These are phyloP conservation scores for Amyloporia xantha DNA, from an alignment of 768 basidiomycete genomes.

Conservation along the genomic window DNA sequence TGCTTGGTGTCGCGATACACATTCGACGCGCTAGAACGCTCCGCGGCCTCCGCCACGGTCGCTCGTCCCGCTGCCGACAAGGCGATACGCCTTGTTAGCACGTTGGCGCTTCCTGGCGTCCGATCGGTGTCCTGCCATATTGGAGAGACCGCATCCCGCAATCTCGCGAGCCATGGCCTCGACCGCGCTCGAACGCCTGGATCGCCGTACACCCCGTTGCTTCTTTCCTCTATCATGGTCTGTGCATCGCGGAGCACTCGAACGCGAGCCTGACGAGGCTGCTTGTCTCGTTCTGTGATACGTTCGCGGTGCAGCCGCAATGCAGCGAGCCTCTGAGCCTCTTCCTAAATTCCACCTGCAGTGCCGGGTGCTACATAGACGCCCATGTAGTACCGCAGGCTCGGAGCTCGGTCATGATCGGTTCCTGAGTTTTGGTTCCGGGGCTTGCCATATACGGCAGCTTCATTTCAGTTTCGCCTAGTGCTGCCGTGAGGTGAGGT, in stretches of 20 bases:
- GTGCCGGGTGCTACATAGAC: not conserved
- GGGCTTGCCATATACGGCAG: too few relatives aligned
- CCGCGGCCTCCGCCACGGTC: not conserved
- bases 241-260: too few relatives aligned
- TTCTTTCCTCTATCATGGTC: not conserved
- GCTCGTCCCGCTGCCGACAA: too few relatives aligned
- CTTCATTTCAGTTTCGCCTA: too few relatives aligned
- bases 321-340: not conserved
- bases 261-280: not conserved
- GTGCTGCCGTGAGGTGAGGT: too few relatives aligned
- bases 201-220: slow-evolving; percentile 6
- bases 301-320: not conserved
- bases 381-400: not conserved
- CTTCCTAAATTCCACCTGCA: not conserved
- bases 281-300: not conserved
- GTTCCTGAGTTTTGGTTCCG: too few relatives aligned
- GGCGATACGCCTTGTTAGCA: not conserved
- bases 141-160: not conserved
- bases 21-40: not conserved
- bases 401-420: not conserved
- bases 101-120: not conserved
- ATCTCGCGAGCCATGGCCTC: not conserved
- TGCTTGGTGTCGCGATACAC: not conserved
- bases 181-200: slow-evolving; percentile 5
- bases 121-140: not conserved